phyloP scores from a whole-genome alignment of 805 yeast species.

The Yarrowia divulgata region DNA sequence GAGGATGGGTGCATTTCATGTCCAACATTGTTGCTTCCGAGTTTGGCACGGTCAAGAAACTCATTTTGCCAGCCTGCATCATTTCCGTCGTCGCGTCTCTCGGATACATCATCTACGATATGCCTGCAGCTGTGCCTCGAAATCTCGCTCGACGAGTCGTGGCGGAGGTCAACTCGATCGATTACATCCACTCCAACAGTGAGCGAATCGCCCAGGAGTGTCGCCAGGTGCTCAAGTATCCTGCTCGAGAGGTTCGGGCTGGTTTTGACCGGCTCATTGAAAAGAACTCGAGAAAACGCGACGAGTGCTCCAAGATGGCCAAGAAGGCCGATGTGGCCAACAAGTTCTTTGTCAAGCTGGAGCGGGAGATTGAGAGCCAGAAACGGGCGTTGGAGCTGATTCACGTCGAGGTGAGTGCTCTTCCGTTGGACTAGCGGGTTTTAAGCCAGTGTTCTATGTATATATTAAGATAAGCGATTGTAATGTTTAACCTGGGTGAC shows the following conservation, averaged over 20 bases:
- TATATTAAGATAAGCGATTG: no score
- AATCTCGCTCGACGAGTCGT: slow-evolving; percentile 78
- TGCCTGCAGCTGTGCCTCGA: slow-evolving; percentile 88
- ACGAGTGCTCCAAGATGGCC: slow-evolving; percentile 60
- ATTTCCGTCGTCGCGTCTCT: slow-evolving; percentile 61
- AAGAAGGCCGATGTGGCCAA: slow-evolving; percentile 64
- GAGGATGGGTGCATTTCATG: slow-evolving; percentile 43
- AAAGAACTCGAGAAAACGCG: slow-evolving; percentile 63
- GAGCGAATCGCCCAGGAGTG: slow-evolving; percentile 82
- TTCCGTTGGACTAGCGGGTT: slow-evolving; percentile 9
- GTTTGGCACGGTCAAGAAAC: slow-evolving; percentile 47
- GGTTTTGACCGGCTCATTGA: slow-evolving; percentile 73
- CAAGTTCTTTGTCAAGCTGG: slow-evolving; percentile 61
- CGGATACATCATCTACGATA: slow-evolving; percentile 74
- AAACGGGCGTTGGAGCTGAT: slow-evolving; percentile 43
- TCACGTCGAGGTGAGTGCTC: slow-evolving; percentile 17
- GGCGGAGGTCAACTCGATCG: slow-evolving; percentile 66
- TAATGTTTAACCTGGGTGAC: neutral
- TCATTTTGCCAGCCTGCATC: slow-evolving; percentile 62
- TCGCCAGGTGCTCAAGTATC: slow-evolving; percentile 78
- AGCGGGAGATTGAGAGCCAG: slow-evolving; percentile 57
- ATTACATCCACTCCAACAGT: slow-evolving; percentile 81
- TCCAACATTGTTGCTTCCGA: slow-evolving; percentile 40
- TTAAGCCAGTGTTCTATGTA: no score
- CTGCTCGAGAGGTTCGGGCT: slow-evolving; percentile 79